Evolutionary conservation across 495 filamentous ascomycete species (phyloP), one percentile per base, ranked within the genome.

Genomic region (Neurospora sp.): DNA sequence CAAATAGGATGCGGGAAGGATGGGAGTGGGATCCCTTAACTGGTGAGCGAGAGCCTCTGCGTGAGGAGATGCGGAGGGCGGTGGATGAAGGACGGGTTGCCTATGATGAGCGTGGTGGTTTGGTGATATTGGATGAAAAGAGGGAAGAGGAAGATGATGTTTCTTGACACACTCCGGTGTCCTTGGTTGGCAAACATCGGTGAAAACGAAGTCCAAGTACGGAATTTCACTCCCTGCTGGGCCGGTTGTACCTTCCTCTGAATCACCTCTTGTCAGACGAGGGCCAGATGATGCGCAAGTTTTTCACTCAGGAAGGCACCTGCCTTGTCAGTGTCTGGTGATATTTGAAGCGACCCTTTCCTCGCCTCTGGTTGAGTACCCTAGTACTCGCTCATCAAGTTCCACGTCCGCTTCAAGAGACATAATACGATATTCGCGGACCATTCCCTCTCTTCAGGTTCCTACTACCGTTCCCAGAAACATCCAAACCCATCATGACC

Each of bases 1-100:
- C 39, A n/a, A 70, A 27, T 11, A 76, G 73, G 75, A 81, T 81
- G 78, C 90, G 91, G 72, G 92, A 96, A 75, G 95, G 95, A 2
- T 93, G 90, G 87, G 83, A 87, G 14, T 97, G 94, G 93, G 89
- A 97, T 83, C 88, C 88, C 0, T 77, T 84, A 71, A 93, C 92
- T 1, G 94, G 93, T 0, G 84, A 91, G 60, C 86, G 85, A 74
- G 85, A 86, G 70, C 76, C 83, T 66, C 87, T 93, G 5, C 79
- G 84, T 46, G 86, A 86, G 18, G 85, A 88, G 74, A 76, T 88
- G 75, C 84, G 91, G 75, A 83, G 82, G 69, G 88, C 90, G 41
- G 91, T 92, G 4, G 80, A 85, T 42, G 83, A 84, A 69, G 89
- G 90, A 4, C 84, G 90, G 14, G 85, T 93, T 40, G 88, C 85